Conservation (phyloP, 1,284 basidiomycete genomes). For the Tetrapyrgos nigripes region DNA sequence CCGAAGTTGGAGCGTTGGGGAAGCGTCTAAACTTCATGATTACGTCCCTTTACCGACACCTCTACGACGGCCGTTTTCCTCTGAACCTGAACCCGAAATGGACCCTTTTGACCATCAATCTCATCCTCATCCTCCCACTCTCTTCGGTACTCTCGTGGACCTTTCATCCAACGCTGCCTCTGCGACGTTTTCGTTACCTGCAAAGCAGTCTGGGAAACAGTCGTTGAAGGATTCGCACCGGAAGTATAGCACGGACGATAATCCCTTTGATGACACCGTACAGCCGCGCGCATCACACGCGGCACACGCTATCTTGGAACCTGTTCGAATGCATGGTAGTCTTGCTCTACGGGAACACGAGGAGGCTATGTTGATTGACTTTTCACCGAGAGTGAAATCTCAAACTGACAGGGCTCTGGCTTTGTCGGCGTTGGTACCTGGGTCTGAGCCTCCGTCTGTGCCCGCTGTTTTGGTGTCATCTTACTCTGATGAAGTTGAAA, state of each 20-base stretch:
- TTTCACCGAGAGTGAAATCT: neutral
- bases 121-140: neutral
- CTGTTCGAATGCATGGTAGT: neutral
- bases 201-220: too few relatives aligned
- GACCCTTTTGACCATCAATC: neutral
- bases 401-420: neutral
- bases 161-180: neutral
- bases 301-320: neutral
- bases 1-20: constrained; percentile 11
- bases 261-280: neutral
- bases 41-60: neutral
- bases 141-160: constrained; percentile 10
- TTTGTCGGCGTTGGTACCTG: neutral
- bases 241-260: neutral
- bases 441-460: neutral
- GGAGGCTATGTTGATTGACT: constrained; percentile 4
- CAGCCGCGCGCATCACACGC: neutral
- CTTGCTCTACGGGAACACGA: too few relatives aligned
- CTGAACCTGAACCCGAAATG: constrained; percentile 15
- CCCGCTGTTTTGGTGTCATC: neutral
- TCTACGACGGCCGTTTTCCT: constrained; percentile 12
- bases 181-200: neutral
- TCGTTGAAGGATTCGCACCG: neutral
- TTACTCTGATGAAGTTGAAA: neutral
- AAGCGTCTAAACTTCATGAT: constrained; percentile 1